Evolutionary conservation across 176 grass and related monocot genomes (phyloP), one percentile per base, ranked within the genome.

Genomic region (Eragrostis nindensis): DNA sequence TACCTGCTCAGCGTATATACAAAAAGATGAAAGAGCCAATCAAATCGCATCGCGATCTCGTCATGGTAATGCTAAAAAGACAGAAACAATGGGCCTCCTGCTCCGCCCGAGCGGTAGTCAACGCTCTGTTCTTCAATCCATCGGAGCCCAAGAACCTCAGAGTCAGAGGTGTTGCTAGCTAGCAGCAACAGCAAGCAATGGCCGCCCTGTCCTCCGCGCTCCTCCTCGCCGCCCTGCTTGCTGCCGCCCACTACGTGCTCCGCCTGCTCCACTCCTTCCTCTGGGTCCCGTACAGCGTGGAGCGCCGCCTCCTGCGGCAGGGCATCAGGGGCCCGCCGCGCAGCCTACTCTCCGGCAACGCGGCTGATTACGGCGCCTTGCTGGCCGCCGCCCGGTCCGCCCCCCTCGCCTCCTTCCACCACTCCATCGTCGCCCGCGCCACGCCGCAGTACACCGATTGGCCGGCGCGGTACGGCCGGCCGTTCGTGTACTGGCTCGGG

Each of bases 401-500:
- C 14, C 87, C 86, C 18, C 81, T 91, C 50, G n/a, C 86, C 26
- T 87, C 73, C 66, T 87, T 91, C 78, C 78, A 71, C 75, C 89
- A 91, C 66, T 74, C 53, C 69, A n/a, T 91, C 53, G 69, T 91
- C 66, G 86, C 76, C 62, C 89, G 91, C 44, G 89, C 72, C 65
- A 69, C 76, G 19, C 94, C 87, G 53, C 86, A 92, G 25, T 94
- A 83, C 80, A 6, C 24, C 68, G 84, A 82, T 66, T 94, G 91
- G 89, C 69, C 71, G 24, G 85, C 69, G 24, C 78, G 44, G 29
- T 91, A 88, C 79, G 91, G 91, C 11, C 71, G 75, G 8, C 81
- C 89, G 10, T 97, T 94, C 66, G 74, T 88, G 38, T 97, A 71
- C 78, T 97, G 94, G 94, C 75, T 97, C 8, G 94, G 86, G 5